Evolutionary conservation across 176 grass and related monocot species (phyloP), one percentile per base, ranked within the genome.

Genomic region (Canna indica): DNA sequence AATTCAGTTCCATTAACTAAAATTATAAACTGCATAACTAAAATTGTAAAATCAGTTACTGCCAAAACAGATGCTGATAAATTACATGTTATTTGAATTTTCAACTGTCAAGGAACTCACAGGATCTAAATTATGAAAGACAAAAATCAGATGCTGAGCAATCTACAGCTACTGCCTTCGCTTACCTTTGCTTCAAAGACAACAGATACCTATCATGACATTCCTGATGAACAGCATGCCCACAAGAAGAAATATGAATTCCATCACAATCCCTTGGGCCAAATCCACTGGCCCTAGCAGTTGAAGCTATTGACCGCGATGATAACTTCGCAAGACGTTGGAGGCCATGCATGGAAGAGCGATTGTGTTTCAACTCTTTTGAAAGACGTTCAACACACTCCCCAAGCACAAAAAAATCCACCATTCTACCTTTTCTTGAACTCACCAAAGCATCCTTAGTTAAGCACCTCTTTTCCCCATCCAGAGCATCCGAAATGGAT

Each of bases 211-310:
- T 73, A 60, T 94, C 95, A 74, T 94, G 82, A 35, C 95, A 99
- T 75, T 99, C 95, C 56, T 94, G 95, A 83, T 99, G 95, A 50
- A 99, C 95, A 71, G 86, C 90, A 82, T 99, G 95, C 29, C 95
- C 95, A 66, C 95, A 99, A 57, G 95, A 90, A 44, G 90, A 94
- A 69, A 99, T 90, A 71, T 94, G 90, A 59, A 99, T 83, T 71
- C 95, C 95, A 80, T 99, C 87, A 85, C 95, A 94, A 81, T 90
- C 83, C 38, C 54, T 50, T 3, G 95, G 90, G 44, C 95, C 83
- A 82, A 99, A 99, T 75, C 78, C 79, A 69, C 80, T 87, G 52
- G 68, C 78, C 74, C 59, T 76, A 26, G 34, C 76, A 69, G 54
- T 74, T 38, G 78, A 73, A 64, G 67, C 33, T 78, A 76, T 73